These are phyloP conservation scores for Lipomyces oligophaga DNA, from an alignment of 805 yeast genomes.

Conservation along the genomic window DNA sequence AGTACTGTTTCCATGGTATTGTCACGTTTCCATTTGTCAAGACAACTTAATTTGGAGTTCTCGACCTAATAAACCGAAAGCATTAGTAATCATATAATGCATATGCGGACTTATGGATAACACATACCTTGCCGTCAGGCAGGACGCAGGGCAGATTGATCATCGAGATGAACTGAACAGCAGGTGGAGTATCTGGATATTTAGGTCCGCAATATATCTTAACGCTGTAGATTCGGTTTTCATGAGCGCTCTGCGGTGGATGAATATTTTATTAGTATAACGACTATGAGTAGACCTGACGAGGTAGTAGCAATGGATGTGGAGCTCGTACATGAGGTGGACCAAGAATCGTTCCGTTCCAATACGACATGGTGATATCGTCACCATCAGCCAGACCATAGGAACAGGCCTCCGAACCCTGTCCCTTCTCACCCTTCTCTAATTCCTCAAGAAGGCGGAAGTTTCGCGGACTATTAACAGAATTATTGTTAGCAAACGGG, in stretches of 20 bases:
- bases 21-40: conserved; percentile 82
- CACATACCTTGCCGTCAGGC: conserved; percentile 48
- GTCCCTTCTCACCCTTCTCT: conserved; percentile 97
- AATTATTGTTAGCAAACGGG: no score
- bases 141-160: conserved; percentile 88
- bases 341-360: conserved; percentile 98
- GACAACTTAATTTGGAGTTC: conserved; percentile 55
- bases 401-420: conserved; percentile 95
- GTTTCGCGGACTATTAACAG: conserved; percentile 69
- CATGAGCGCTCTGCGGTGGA: conserved; percentile 57
- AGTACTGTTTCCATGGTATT: conserved; percentile 91
- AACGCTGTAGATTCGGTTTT: conserved; percentile 85
- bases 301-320: no score
- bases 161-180: conserved; percentile 72
- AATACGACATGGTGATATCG: conserved; percentile 86
- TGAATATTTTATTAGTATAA: background rate
- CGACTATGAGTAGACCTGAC: no score
- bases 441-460: conserved; percentile 92
- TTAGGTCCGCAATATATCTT: conserved; percentile 73
- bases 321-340: conserved; percentile 71
- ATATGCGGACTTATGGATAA: background rate
- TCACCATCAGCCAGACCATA: conserved; percentile 88
- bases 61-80: conserved; percentile 38
- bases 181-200: conserved; percentile 89
- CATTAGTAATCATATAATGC: background rate